These are phyloP conservation scores for Eragrostis curvula DNA, from an alignment of 176 grass and related monocot species.

Conservation along the genomic window DNA sequence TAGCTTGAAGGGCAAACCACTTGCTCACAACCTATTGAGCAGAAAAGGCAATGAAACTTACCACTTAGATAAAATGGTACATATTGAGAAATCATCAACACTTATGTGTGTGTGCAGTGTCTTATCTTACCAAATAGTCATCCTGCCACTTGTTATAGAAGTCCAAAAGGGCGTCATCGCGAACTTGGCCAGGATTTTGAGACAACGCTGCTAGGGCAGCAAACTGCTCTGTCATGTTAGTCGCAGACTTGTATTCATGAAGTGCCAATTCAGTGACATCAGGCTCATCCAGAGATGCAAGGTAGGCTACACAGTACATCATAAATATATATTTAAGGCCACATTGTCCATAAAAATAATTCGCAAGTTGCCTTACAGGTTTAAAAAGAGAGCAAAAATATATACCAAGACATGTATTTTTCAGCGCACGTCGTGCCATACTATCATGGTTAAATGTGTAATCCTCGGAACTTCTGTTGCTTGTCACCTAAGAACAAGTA, in stretches of 20 bases:
- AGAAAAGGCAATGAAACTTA: conserved; percentile 24
- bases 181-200: conserved; percentile 90
- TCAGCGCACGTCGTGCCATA: conserved; percentile 81
- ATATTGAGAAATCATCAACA: background rate
- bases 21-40: conserved; percentile 89
- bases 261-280: conserved; percentile 78
- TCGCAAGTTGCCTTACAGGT: conserved; percentile 4
- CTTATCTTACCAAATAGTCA: conserved; percentile 87
- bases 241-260: conserved; percentile 84
- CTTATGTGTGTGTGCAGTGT: background rate
- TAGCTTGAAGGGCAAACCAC: conserved; percentile 99
- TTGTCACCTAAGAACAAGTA: conserved; percentile 57
- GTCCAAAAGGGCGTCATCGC: conserved; percentile 84
- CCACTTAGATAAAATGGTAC: conserved; percentile 1
- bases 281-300: conserved; percentile 76
- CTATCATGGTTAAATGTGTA: conserved; percentile 86
- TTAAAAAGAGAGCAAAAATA: background rate
- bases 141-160: conserved; percentile 91
- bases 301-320: conserved; percentile 68
- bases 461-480: conserved; percentile 71
- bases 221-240: conserved; percentile 99
- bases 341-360: conserved; percentile 3
- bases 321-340: conserved; percentile 43
- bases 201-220: conserved; percentile 89
- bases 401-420: conserved; percentile 91